A percentile compares a stretch with the other conserved stretches of the same genome.
phyloP scores from a whole-genome alignment of 257 asterid genomes.

The Anisodus acutangulus region DNA sequence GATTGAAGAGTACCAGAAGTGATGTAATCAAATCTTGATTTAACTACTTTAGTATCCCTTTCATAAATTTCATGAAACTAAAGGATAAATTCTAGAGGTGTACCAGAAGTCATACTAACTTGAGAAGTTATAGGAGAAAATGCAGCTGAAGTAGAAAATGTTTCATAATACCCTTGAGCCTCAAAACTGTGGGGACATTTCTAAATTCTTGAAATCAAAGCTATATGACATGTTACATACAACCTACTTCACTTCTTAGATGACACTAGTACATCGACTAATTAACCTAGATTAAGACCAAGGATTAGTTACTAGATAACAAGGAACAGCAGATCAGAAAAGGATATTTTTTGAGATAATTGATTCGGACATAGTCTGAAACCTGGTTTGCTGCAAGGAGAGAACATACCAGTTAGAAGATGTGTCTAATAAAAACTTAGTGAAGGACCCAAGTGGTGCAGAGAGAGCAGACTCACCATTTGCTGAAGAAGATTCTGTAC shows the following conservation, averaged over 20 bases:
- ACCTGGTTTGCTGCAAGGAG: conserved; percentile 83
- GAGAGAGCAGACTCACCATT: conserved; percentile 59
- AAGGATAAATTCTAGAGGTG: background rate
- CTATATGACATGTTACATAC: background rate
- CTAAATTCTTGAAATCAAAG: conserved; percentile 15
- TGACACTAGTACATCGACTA: background rate
- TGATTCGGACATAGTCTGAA: conserved; percentile 90
- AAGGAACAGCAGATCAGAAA: conserved; percentile 25
- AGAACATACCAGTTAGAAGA: conserved; percentile 17
- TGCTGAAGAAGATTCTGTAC: conserved; percentile 85
- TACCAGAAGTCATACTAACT: background rate
- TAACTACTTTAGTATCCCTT: background rate
- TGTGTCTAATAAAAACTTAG: background rate
- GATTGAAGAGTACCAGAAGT: background rate
- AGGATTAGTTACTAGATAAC: background rate
- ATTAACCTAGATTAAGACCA: background rate
- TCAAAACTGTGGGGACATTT: background rate
- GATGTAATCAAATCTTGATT: background rate
- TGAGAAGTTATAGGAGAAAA: background rate
- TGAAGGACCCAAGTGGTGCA: background rate
- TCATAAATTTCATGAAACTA: background rate
- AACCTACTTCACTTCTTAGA: background rate
- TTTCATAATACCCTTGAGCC: background rate
- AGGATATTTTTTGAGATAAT: conserved; percentile 92
- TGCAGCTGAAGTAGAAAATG: background rate